These are phyloP conservation scores for Colletotrichum sp. DNA, from an alignment of 2,329 filamentous ascomycete species.

Conservation along the genomic window DNA sequence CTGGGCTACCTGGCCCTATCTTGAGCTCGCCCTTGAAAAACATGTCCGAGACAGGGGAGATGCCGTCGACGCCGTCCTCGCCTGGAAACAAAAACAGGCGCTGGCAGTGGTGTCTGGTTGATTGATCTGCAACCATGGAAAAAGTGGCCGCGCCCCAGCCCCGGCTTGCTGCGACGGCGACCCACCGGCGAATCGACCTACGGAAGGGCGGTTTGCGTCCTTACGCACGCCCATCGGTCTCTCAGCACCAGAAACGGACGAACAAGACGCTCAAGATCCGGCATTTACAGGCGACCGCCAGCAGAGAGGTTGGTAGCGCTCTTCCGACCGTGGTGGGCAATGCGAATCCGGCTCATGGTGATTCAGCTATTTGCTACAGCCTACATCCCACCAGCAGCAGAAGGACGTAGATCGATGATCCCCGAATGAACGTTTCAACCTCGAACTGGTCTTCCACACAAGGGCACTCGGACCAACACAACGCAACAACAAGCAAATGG, in stretches of 20 bases:
- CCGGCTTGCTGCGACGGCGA: neutral
- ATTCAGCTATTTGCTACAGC: neutral
- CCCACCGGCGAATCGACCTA: neutral
- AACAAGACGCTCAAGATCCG: neutral
- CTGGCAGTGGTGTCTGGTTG: neutral
- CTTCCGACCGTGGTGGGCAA: neutral
- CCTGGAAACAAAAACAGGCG: slow-evolving; percentile 1
- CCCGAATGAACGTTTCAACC: slow-evolving; percentile 20
- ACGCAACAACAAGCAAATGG: neutral
- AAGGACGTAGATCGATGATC: slow-evolving; percentile 15
- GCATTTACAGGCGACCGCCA: neutral
- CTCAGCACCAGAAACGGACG: neutral
- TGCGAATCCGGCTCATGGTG: neutral
- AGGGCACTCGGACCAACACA: slow-evolving; percentile 6
- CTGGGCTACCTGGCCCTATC: neutral
- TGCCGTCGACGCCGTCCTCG: neutral
- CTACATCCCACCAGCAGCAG: neutral
- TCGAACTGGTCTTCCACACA: slow-evolving; percentile 14
- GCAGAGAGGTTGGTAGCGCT: neutral
- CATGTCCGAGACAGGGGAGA: slow-evolving; percentile 6
- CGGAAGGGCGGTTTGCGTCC: neutral
- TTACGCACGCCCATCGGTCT: neutral
- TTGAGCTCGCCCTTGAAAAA: neutral
- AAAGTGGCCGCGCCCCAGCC: neutral
- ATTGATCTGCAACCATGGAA: slow-evolving; percentile 6